Evolutionary conservation across 768 basidiomycete genomes (phyloP).

Genomic region (Leccinum truebloodii): DNA sequence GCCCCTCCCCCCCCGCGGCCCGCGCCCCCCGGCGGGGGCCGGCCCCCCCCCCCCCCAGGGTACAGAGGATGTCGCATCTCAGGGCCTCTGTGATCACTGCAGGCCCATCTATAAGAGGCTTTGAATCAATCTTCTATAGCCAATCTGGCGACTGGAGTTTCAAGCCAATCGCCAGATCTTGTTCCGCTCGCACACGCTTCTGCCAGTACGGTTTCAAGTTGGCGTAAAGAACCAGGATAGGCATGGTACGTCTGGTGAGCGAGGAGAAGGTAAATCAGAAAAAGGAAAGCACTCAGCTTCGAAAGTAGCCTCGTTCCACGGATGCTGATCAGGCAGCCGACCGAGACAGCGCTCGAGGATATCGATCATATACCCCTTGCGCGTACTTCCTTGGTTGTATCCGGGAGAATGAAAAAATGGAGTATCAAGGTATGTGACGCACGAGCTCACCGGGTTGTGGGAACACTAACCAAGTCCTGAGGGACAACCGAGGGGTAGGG

Average conservation of each 20-base stretch:
- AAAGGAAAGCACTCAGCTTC: background rate
- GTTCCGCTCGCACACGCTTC: constrained; percentile 16
- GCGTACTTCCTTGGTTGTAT: constrained; percentile 6
- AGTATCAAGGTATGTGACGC: background rate
- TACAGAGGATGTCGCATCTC: background rate
- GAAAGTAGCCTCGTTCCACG: constrained; percentile 1
- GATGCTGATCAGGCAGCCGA: background rate
- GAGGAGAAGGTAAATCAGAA: background rate
- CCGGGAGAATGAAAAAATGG: constrained; percentile 1
- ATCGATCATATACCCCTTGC: background rate
- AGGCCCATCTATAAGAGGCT: constrained; percentile 4
- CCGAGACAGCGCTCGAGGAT: background rate
- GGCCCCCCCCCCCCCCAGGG: no score
- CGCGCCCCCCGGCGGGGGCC: no score
- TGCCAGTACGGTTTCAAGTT: constrained; percentile 11
- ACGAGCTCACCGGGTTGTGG: no score
- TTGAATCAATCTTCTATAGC: constrained; percentile 15
- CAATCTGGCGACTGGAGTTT: constrained; percentile 7
- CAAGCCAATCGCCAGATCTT: constrained; percentile 11
- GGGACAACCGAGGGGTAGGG: no score
- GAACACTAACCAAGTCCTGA: no score
- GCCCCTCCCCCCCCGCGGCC: no score
- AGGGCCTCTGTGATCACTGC: constrained; percentile 6
- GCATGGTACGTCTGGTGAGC: constrained; percentile 6
- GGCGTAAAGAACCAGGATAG: constrained; percentile 15